Conservation (phyloP, 345 rosid species). For the Stellera chamaejasme region DNA sequence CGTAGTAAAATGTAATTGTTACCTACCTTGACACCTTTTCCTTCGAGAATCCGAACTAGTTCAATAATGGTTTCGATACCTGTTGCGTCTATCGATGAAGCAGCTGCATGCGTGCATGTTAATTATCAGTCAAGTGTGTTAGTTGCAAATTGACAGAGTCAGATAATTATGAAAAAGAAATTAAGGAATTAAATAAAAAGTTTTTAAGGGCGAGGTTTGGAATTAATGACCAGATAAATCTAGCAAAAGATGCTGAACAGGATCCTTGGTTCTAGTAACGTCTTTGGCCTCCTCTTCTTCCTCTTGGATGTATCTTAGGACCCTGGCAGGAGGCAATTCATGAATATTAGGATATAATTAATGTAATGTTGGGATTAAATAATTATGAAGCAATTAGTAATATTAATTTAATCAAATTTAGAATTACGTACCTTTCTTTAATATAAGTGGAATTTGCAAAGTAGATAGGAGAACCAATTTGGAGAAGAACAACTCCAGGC, state of each 20-base stretch:
- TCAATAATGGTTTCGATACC: conserved; percentile 64
- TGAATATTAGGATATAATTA: no score
- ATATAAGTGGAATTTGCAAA: conserved; percentile 69
- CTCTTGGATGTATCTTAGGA: conserved; percentile 57
- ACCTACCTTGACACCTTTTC: conserved; percentile 44
- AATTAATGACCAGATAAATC: conserved; percentile 54
- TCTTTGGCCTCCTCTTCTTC: conserved; percentile 23
- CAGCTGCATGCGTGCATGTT: conserved; percentile 33
- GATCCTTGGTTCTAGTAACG: conserved; percentile 11
- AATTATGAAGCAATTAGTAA: no score
- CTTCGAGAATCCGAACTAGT: conserved; percentile 36
- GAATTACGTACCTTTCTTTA: conserved; percentile 49
- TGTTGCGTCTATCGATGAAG: conserved; percentile 61
- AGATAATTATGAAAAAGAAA: background rate
- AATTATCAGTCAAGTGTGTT: background rate
- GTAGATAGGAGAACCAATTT: conserved; percentile 84
- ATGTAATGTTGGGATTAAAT: no score
- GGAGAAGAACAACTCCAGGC: conserved; percentile 53
- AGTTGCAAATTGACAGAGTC: background rate
- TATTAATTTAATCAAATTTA: background rate
- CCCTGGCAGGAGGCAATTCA: conserved; percentile 22
- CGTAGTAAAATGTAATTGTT: background rate
- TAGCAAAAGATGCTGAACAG: conserved; percentile 50
- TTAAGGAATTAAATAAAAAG: no score
- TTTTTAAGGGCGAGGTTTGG: no score